These are phyloP conservation scores for Cyberlindnera americana DNA, from an alignment of 805 yeast species.

Conservation along the genomic window DNA sequence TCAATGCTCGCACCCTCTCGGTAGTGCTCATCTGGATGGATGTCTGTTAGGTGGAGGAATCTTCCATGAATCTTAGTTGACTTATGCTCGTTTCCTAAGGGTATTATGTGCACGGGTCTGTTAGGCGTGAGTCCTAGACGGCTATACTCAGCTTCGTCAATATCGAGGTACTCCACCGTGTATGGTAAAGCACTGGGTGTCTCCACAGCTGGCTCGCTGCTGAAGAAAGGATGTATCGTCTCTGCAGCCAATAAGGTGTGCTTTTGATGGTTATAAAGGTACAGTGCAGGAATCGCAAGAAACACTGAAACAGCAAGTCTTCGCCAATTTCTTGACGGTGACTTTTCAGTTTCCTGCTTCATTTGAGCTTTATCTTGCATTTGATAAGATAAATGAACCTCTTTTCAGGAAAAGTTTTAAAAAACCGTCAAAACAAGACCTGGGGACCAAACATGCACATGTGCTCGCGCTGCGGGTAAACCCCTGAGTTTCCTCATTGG, in stretches of 20 bases:
- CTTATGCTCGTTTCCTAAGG: slow-evolving; percentile 16
- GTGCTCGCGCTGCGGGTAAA: too few relatives aligned
- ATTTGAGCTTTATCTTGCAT: too few relatives aligned
- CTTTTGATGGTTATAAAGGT: slow-evolving; percentile 1
- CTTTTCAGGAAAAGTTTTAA: too few relatives aligned
- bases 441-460: too few relatives aligned
- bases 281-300: slow-evolving; percentile 3
- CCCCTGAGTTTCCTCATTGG: too few relatives aligned
- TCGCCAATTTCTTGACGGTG: neutral
- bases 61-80: slow-evolving; percentile 50
- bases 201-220: neutral
- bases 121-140: slow-evolving; percentile 39
- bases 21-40: slow-evolving; percentile 79
- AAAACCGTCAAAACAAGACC: too few relatives aligned
- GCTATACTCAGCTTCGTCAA: slow-evolving; percentile 29
- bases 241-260: neutral
- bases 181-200: neutral
- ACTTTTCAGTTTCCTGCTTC: neutral
- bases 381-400: too few relatives aligned
- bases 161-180: slow-evolving; percentile 13
- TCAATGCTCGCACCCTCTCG: slow-evolving; percentile 46
- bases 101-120: slow-evolving; percentile 32
- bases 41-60: slow-evolving; percentile 80
- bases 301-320: slow-evolving; percentile 1
- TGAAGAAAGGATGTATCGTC: neutral